A percentile compares a stretch with the other conserved stretches of the same genome.
phyloP scores from a whole-genome alignment of 768 basidiomycete species.

The Amylocystis lapponica region DNA sequence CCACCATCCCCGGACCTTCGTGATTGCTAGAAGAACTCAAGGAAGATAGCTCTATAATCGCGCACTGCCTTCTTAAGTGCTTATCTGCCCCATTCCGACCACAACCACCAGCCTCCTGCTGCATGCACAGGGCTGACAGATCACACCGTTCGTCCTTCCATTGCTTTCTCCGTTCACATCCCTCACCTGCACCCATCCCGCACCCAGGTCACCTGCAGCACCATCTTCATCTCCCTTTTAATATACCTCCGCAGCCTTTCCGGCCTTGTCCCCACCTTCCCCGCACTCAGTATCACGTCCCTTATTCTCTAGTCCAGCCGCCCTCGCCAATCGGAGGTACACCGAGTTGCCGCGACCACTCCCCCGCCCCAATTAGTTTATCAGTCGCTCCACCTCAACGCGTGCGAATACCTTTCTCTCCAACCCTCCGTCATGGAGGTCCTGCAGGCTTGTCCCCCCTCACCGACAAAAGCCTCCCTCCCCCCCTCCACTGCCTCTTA shows the following conservation, averaged over 20 bases:
- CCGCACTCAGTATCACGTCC: too few relatives aligned
- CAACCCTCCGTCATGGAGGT: conserved; percentile 9
- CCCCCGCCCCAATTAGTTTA: too few relatives aligned
- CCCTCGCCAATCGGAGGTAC: too few relatives aligned
- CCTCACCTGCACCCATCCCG: background rate
- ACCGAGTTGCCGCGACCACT: too few relatives aligned
- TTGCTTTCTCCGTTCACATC: background rate
- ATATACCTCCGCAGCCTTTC: too few relatives aligned
- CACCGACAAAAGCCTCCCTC: background rate
- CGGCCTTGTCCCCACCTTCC: too few relatives aligned
- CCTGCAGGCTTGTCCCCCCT: conserved; percentile 1
- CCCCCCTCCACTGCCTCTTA: background rate
- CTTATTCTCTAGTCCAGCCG: too few relatives aligned
- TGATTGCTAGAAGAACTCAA: too few relatives aligned
- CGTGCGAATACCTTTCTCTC: background rate
- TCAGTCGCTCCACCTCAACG: background rate
- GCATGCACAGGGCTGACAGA: conserved; percentile 5
- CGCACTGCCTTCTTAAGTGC: background rate
- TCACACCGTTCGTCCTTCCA: background rate
- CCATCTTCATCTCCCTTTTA: too few relatives aligned
- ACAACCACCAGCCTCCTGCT: background rate
- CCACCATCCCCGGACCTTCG: background rate
- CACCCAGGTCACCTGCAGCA: too few relatives aligned
- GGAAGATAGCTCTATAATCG: too few relatives aligned
- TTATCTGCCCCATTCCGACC: conserved; percentile 1